Conservation (phyloP, 2,329 filamentous ascomycete species). For the Stagonosporopsis vannaccii region DNA sequence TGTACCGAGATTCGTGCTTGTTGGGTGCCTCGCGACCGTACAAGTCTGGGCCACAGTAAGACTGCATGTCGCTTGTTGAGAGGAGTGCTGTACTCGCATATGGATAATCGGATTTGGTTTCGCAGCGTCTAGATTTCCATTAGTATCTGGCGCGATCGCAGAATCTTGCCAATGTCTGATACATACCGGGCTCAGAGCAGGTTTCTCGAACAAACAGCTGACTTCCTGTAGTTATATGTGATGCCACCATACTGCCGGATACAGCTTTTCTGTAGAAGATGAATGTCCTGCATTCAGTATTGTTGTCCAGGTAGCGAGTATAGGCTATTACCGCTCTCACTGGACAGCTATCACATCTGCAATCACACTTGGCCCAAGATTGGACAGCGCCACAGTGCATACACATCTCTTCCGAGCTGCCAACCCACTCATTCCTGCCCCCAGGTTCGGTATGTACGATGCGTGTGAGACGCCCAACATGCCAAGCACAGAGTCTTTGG, state of each 20-base stretch:
- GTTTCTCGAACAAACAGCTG: slow-evolving; percentile 37
- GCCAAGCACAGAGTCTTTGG: slow-evolving; percentile 43
- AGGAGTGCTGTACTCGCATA: slow-evolving; percentile 28
- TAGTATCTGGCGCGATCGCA: neutral
- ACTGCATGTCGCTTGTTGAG: neutral
- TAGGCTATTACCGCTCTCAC: slow-evolving; percentile 37
- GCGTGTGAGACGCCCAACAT: slow-evolving; percentile 39
- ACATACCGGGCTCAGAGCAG: slow-evolving; percentile 19
- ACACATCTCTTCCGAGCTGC: slow-evolving; percentile 37
- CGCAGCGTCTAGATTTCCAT: slow-evolving; percentile 16
- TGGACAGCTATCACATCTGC: slow-evolving; percentile 43
- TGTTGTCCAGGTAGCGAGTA: slow-evolving; percentile 42
- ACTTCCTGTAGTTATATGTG: slow-evolving; percentile 5
- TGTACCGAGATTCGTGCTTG: neutral
- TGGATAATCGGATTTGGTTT: slow-evolving; percentile 18
- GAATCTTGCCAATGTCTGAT: neutral
- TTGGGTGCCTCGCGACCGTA: neutral
- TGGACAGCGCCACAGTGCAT: slow-evolving; percentile 46
- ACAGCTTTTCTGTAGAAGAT: slow-evolving; percentile 34
- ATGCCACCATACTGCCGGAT: neutral
- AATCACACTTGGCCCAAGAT: slow-evolving; percentile 36
- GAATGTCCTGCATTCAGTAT: slow-evolving; percentile 29
- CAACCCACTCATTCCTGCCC: slow-evolving; percentile 42
- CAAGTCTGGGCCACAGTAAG: neutral
- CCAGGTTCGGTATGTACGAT: slow-evolving; percentile 27